These are phyloP conservation scores for Fusarium fracticaudum DNA, from an alignment of 2,329 filamentous ascomycete species.

Conservation along the genomic window DNA sequence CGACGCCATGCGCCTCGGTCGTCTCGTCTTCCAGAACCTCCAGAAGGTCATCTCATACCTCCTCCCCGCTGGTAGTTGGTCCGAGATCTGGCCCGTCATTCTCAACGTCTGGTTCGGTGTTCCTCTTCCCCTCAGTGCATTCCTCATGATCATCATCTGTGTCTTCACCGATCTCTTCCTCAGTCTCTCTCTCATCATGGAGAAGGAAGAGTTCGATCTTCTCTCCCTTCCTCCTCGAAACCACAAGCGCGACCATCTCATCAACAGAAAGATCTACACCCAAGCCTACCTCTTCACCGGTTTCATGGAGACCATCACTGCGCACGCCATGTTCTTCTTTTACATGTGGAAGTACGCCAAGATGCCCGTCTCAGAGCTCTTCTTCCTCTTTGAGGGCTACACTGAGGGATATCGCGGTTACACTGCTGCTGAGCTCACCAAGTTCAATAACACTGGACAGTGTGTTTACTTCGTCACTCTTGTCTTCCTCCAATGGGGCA, in stretches of 20 bases:
- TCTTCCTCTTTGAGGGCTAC: slow-evolving; percentile 61
- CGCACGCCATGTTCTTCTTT: slow-evolving; percentile 64
- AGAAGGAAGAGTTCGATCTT: slow-evolving; percentile 64
- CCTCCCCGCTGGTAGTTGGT: slow-evolving; percentile 63
- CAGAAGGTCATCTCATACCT: slow-evolving; percentile 57
- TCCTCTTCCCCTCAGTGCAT: slow-evolving; percentile 60
- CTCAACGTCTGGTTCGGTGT: slow-evolving; percentile 66
- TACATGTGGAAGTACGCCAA: slow-evolving; percentile 60
- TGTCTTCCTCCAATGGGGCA: slow-evolving; percentile 64
- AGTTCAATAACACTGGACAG: slow-evolving; percentile 61
- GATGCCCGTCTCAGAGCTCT: slow-evolving; percentile 58
- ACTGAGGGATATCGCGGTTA: slow-evolving; percentile 60
- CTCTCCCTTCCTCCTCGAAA: slow-evolving; percentile 61
- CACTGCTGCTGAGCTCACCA: slow-evolving; percentile 53
- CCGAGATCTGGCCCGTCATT: slow-evolving; percentile 66
- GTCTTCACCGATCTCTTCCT: slow-evolving; percentile 65
- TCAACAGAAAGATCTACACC: slow-evolving; percentile 60
- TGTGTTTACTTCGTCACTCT: slow-evolving; percentile 65
- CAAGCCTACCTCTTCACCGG: slow-evolving; percentile 64
- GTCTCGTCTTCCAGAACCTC: slow-evolving; percentile 54
- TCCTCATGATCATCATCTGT: slow-evolving; percentile 68
- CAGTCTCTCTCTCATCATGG: slow-evolving; percentile 62
- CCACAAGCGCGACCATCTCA: slow-evolving; percentile 60
- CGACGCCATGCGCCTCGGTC: slow-evolving; percentile 64
- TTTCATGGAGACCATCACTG: slow-evolving; percentile 59